A percentile compares a stretch with the other conserved stretches of the same genome.
phyloP scores from a whole-genome alignment of 352 stramenopile species.

The Globisporangium cederbergense region DNA sequence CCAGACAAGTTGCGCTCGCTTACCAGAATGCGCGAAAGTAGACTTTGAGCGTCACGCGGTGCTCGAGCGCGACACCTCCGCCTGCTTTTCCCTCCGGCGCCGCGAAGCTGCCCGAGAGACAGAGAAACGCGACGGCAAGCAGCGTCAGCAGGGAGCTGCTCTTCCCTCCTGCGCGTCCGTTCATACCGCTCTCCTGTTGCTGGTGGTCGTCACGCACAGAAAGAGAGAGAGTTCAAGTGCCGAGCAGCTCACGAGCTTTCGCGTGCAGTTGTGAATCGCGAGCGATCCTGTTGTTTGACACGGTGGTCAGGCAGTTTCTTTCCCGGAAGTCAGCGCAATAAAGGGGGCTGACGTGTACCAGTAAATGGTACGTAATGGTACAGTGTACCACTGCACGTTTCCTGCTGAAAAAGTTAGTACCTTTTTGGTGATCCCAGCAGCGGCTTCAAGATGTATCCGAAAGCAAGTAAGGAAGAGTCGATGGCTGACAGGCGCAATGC shows the following conservation, averaged over 20 bases:
- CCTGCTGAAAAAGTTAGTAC: not conserved
- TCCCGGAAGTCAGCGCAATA: not conserved
- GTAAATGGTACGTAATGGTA: not conserved
- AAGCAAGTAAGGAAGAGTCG: too few species aligned
- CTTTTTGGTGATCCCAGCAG: too few species aligned
- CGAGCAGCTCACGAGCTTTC: not conserved
- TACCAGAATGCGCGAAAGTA: conserved; percentile 80
- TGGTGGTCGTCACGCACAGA: not conserved
- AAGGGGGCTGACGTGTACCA: conserved; percentile 3
- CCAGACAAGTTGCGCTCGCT: not conserved
- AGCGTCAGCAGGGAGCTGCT: conserved; percentile 8
- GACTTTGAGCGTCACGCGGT: conserved; percentile 58
- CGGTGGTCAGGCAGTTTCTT: not conserved
- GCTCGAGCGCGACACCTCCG: conserved; percentile 24
- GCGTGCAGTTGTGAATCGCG: not conserved
- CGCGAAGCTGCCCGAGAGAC: not conserved
- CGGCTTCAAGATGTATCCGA: too few species aligned
- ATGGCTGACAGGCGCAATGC: not conserved
- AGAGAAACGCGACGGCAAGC: not conserved
- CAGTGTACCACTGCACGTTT: not conserved
- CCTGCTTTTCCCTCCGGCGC: not conserved
- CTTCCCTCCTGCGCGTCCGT: not conserved
- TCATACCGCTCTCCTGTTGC: not conserved
- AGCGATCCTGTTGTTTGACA: conserved; percentile 10
- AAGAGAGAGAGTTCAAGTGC: not conserved